phyloP scores from a whole-genome alignment of 2,329 filamentous ascomycete genomes.

The Grosmannia clavigera region DNA sequence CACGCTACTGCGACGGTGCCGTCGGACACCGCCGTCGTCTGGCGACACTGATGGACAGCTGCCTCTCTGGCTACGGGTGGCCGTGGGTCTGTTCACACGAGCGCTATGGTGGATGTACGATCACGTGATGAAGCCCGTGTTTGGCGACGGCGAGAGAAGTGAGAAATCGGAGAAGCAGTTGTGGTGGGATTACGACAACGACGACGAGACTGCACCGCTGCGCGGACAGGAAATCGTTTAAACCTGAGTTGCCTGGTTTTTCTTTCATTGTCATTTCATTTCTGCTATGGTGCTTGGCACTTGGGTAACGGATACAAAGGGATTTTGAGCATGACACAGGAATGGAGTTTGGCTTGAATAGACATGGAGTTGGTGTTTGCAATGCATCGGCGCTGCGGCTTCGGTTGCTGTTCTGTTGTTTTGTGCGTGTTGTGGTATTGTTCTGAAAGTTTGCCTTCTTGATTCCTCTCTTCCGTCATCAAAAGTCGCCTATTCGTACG shows the following conservation, averaged over 20 bases:
- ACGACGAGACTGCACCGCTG: constrained; percentile 9
- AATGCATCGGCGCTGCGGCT: too few relatives aligned
- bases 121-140: constrained; percentile 40
- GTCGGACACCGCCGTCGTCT: background rate
- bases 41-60: constrained; percentile 28
- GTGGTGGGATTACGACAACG: background rate
- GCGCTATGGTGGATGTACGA: constrained; percentile 35
- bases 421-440: background rate
- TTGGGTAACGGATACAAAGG: background rate
- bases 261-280: background rate
- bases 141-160: constrained; percentile 78
- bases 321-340: background rate
- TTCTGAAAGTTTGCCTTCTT: background rate
- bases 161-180: constrained; percentile 12
- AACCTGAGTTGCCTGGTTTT: background rate
- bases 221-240: background rate
- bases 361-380: background rate
- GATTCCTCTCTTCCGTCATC: background rate
- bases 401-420: too few relatives aligned
- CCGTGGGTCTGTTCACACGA: constrained; percentile 40
- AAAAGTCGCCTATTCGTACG: background rate
- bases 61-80: constrained; percentile 52
- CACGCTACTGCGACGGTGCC: too few relatives aligned
- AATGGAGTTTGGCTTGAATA: too few relatives aligned
- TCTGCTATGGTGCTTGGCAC: background rate